phyloP scores from a whole-genome alignment of 805 yeast genomes.

The Ogataea ramenticola region DNA sequence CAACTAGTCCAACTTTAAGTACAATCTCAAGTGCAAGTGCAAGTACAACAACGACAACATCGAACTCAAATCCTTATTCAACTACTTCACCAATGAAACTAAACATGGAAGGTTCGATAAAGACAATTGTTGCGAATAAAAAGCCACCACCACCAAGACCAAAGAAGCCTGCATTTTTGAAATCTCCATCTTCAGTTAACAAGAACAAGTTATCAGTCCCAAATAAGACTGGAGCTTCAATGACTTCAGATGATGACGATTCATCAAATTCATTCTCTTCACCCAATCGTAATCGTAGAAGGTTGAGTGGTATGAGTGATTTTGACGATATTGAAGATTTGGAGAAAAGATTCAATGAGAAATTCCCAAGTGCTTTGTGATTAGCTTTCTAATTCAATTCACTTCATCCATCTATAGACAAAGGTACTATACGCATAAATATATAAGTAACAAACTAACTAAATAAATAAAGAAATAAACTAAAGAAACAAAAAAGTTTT shows the following conservation, averaged over 20 bases:
- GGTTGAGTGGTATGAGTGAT: constrained; percentile 13
- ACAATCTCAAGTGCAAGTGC: not conserved
- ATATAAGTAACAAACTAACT: too few species aligned
- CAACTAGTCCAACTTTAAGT: not conserved
- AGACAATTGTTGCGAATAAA: constrained; percentile 9
- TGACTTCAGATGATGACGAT: not conserved
- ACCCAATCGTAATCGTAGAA: not conserved
- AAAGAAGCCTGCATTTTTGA: constrained; percentile 50
- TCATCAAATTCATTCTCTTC: too few species aligned
- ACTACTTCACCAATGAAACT: constrained; percentile 5
- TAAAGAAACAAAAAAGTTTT: too few species aligned
- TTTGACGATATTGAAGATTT: constrained; percentile 46
- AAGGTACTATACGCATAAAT: too few species aligned
- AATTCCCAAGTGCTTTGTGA: constrained; percentile 55
- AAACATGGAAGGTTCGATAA: not conserved
- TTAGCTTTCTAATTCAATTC: too few species aligned
- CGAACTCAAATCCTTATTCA: not conserved
- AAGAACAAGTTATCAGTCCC: not conserved
- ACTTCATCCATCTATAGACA: not conserved
- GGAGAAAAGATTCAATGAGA: constrained; percentile 47
- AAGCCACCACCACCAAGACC: constrained; percentile 50
- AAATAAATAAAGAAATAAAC: too few species aligned
- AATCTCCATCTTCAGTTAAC: constrained; percentile 22
- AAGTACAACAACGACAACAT: not conserved
- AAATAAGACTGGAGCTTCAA: too few species aligned